Evolutionary conservation across 2,329 filamentous ascomycete species (phyloP), one percentile per base, ranked within the genome.

Genomic region (Volutella citrinella): DNA sequence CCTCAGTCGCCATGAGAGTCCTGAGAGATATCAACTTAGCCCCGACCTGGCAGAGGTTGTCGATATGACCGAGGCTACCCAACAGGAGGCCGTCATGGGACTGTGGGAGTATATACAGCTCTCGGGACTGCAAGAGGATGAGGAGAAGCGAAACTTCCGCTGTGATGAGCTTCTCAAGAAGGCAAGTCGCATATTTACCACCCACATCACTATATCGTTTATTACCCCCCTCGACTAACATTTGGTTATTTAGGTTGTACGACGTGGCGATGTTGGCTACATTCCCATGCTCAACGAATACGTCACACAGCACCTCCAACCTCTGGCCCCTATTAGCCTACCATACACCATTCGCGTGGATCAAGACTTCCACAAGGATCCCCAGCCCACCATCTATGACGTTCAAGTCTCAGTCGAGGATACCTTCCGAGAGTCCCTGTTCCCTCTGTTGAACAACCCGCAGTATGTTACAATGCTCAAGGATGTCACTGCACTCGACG

Each of bases 321-420:
- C 87, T 4, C 75, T 96, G 3, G 80, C 87, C 6, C 89, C 93
- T 0, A 76, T 96, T 54, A 82, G 84, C 52, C 76, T 98, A 20
- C 75, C 81, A 15, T 98, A 96, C 68, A 98, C 90, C 8, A 93
- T 98, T 57, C 87, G 91, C 39, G 85, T 96, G 24, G 93, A 98
- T 60, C 75, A 87, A 52, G 79, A 82, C 8, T 91, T 90, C 55
- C 83, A 91, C 56, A 80, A 79, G 48, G 67, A 80, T 36, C 83
- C 87, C 5, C 70, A 78, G 32, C 82, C 87, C 2, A 96, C 90
- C 6, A 72, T 97, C 50, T 96, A 96, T 67, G 91, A 97, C 61
- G 74, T 98, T 29, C 82, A 82, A 50, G 86, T 98, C 27, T 75
- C 81, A 3, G 76, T 95, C 12, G 87, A 94, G 49, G 88, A 95